phyloP scores from a whole-genome alignment of 176 grass and related monocot genomes.

The maize (Zea mays) region DNA sequence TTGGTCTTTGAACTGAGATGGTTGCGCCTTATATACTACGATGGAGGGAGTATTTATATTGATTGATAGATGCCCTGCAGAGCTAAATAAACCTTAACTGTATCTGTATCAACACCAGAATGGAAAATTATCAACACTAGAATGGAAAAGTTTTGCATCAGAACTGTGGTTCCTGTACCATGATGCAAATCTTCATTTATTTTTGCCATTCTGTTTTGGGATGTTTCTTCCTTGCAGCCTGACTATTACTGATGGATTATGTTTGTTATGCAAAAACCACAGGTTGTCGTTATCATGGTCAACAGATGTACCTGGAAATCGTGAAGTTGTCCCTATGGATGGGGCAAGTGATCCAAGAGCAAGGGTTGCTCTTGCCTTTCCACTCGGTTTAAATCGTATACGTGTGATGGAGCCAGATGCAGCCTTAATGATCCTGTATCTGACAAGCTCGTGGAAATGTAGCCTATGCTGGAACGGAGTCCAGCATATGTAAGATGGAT shows the following conservation, averaged over 20 bases:
- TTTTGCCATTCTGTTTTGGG: slow-evolving; percentile 2
- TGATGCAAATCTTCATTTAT: neutral
- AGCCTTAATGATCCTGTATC: slow-evolving; percentile 42
- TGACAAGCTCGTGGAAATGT: slow-evolving; percentile 37
- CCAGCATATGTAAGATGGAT: slow-evolving; percentile 43
- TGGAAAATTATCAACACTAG: neutral
- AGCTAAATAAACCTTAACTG: slow-evolving; percentile 9
- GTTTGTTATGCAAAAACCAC: slow-evolving; percentile 31
- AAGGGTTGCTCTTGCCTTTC: slow-evolving; percentile 34
- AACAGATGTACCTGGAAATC: slow-evolving; percentile 63
- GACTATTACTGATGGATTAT: neutral
- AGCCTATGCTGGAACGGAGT: slow-evolving; percentile 55
- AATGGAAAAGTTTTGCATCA: neutral
- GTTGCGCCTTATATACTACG: too few species aligned
- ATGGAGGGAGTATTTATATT: neutral
- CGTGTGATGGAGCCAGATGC: slow-evolving; percentile 28
- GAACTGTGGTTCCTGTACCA: neutral
- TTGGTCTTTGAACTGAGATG: too few species aligned
- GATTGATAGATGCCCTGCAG: neutral
- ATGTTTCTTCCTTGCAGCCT: neutral
- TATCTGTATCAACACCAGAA: too few species aligned
- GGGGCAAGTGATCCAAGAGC: slow-evolving; percentile 49
- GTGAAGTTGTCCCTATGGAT: slow-evolving; percentile 60
- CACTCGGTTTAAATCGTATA: slow-evolving; percentile 20
- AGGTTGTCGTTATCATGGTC: slow-evolving; percentile 75